Conservation (phyloP, 805 yeast species). For the Candida mattraensis region DNA sequence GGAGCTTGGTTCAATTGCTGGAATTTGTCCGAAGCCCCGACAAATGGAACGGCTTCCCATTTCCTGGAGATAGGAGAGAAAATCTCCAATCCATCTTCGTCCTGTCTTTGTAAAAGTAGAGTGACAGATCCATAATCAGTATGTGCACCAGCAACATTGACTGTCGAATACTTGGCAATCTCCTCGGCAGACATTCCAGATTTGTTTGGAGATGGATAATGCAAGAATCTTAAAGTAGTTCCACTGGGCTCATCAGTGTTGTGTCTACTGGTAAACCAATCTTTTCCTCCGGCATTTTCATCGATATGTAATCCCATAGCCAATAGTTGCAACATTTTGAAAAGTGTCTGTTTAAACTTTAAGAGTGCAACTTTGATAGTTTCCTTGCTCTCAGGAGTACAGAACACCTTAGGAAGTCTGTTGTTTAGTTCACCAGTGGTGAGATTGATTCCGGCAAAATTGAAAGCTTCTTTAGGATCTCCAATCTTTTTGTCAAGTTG, state of each 20-base stretch:
- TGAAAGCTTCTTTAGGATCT: slow-evolving; percentile 58
- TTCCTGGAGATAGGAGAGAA: slow-evolving; percentile 50
- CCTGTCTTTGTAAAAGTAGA: slow-evolving; percentile 65
- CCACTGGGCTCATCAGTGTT: slow-evolving; percentile 52
- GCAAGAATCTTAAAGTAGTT: slow-evolving; percentile 66
- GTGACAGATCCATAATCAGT: slow-evolving; percentile 83
- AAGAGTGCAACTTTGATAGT: slow-evolving; percentile 39
- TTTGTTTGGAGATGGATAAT: slow-evolving; percentile 59
- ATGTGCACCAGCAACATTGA: slow-evolving; percentile 74
- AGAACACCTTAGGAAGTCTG: slow-evolving; percentile 54
- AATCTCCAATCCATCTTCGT: slow-evolving; percentile 73
- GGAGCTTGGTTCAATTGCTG: slow-evolving; percentile 48
- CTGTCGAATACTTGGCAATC: slow-evolving; percentile 38
- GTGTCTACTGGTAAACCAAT: slow-evolving; percentile 68
- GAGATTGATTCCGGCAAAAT: slow-evolving; percentile 57
- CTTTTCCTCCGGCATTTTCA: slow-evolving; percentile 46
- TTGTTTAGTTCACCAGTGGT: slow-evolving; percentile 44
- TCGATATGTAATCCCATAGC: slow-evolving; percentile 66
- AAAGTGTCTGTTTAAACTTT: slow-evolving; percentile 52
- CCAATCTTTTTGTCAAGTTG: slow-evolving; percentile 38
- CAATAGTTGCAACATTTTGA: slow-evolving; percentile 51
- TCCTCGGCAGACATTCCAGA: slow-evolving; percentile 46
- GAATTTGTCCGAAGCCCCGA: slow-evolving; percentile 40
- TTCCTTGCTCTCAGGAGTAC: slow-evolving; percentile 40
- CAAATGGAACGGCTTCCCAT: slow-evolving; percentile 72